phyloP scores from a whole-genome alignment of 1,284 basidiomycete species.

The Heliocybe sulcata region DNA sequence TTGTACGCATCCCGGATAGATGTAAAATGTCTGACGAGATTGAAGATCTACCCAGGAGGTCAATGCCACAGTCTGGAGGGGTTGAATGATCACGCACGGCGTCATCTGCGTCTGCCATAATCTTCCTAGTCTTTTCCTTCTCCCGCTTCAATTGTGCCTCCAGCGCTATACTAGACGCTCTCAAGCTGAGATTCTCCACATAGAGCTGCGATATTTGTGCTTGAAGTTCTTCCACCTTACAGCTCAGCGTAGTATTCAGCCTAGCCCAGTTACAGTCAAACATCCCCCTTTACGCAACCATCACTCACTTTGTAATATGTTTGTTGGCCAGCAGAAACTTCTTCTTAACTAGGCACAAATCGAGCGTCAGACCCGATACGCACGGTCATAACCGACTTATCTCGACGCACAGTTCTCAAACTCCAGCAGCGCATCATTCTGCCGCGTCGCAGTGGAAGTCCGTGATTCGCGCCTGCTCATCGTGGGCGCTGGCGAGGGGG shows the following conservation, averaged over 20 bases:
- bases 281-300: background rate
- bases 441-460: conserved; percentile 50
- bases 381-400: conserved; percentile 5
- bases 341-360: conserved; percentile 64
- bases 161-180: conserved; percentile 72
- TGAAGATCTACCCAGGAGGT: conserved; percentile 38
- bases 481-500: conserved; percentile 33
- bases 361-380: conserved; percentile 11
- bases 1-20: conserved; percentile 55
- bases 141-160: conserved; percentile 69
- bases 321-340: conserved; percentile 84
- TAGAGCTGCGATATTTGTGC: conserved; percentile 71
- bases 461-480: conserved; percentile 80
- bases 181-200: conserved; percentile 73
- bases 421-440: conserved; percentile 73
- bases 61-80: background rate
- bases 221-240: conserved; percentile 78
- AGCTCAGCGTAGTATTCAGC: conserved; percentile 75
- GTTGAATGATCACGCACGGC: conserved; percentile 42
- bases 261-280: conserved; percentile 30
- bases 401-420: conserved; percentile 70
- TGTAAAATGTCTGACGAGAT: conserved; percentile 58
- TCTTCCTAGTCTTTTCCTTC: conserved; percentile 62
- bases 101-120: conserved; percentile 64
- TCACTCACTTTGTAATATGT: conserved; percentile 74